Evolutionary conservation across 768 basidiomycete genomes (phyloP).

Genomic region (Phanerochaete sordida): DNA sequence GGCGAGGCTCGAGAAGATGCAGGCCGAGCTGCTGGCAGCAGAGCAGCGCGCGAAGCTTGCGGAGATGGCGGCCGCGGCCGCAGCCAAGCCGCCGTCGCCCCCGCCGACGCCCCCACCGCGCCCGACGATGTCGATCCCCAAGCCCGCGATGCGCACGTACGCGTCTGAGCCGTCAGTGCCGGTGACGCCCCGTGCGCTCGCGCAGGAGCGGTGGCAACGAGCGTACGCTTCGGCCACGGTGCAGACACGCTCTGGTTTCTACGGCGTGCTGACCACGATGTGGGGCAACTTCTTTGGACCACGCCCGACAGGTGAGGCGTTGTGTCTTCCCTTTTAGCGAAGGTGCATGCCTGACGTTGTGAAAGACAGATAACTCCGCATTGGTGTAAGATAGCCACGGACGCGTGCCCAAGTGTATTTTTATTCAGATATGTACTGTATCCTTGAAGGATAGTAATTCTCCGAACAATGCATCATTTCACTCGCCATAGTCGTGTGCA

Average conservation of each 20-base stretch:
- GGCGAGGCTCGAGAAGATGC: constrained; percentile 27
- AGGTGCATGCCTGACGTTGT: neutral
- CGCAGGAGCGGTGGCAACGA: constrained; percentile 8
- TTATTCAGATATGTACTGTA: neutral
- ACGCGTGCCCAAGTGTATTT: neutral
- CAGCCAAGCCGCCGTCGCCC: neutral
- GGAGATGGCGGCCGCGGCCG: neutral
- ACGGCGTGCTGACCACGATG: neutral
- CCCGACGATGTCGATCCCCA: neutral
- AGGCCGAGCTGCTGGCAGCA: neutral
- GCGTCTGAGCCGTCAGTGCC: neutral
- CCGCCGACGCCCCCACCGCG: neutral
- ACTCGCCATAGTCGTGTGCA: no score
- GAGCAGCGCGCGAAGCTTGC: constrained; percentile 2
- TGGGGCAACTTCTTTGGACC: neutral
- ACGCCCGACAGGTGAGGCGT: neutral
- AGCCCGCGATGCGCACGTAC: neutral
- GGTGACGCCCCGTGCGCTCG: neutral
- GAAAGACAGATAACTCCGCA: neutral
- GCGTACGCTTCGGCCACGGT: neutral
- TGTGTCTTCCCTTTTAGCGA: neutral
- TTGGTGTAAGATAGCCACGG: neutral
- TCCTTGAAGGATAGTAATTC: neutral
- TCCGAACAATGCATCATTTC: neutral
- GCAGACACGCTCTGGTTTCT: neutral